Evolutionary conservation across 257 asterid genomes (phyloP), one percentile per base, ranked within the genome.

Genomic region (Orobanche coerulescens): DNA sequence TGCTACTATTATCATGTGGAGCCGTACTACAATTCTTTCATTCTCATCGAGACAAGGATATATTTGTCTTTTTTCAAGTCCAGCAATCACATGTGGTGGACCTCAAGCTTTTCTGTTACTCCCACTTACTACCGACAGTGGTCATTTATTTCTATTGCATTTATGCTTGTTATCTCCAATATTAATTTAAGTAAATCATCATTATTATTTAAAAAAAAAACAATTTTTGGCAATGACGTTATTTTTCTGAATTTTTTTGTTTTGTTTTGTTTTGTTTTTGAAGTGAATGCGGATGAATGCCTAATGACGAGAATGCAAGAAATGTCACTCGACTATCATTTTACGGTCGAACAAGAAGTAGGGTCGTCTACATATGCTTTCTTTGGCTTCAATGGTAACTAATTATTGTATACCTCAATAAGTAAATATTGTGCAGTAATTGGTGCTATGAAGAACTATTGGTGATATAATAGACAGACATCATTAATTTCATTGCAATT

Each of bases 231-330:
- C 47, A 30, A 4, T 1, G 47, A 40, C 3, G n/a, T n/a, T n/a
- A n/a, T n/a, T n/a, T n/a, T n/a, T n/a, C n/a, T n/a, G n/a, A 44
- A 44, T 44, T 14, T 3, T n/a, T n/a, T 24, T 52, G 20, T 1
- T 1, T 13, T 13, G 0, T 6, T 10, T 30, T 6, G 6, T 42
- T 48, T 16, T 22, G 22, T 23, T 53, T 43, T 40, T 52, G 58
- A 84, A 92, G 98, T 88, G 49, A 92, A 92, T 68, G 84, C 95
- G 20, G 83, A 92, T 74, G 98, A 92, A 77, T 92, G 98, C 67
- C 65, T 92, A 80, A 81, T 92, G 98, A 92, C 98, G 31, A 86
- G 98, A 72, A 78, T 92, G 95, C 98, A 92, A 79, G 98, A 92
- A 70, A 92, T 92, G 98, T 92, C 98, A 5, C 76, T 92, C 51